Evolutionary conservation across 2,329 filamentous ascomycete genomes (phyloP), one percentile per base, ranked within the genome.

Genomic region (Botryosphaeria agaves): DNA sequence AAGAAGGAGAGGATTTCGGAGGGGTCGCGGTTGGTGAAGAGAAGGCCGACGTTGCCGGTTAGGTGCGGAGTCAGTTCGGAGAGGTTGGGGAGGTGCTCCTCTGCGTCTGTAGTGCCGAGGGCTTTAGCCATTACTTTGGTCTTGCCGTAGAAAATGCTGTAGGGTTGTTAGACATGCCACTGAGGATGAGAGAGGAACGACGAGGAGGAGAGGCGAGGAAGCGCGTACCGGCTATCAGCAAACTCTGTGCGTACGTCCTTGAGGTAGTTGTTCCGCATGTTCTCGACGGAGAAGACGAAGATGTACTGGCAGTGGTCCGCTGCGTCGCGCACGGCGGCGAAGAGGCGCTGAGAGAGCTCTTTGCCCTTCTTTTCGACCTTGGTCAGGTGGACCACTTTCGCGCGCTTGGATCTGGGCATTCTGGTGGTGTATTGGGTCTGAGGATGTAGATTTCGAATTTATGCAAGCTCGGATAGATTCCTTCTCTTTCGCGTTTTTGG

Each of bases 121-220:
- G 89, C 85, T 59, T 89, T 87, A 45, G 81, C 76, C 84, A 95
- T 95, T 55, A 98, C 85, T 62, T 95, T 95, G 36, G 87, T 95
- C 65, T 95, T 98, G 61, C 87, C 89, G 59, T 94, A 95, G 72
- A 95, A 95, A 53, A 98, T 64, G 45, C 85, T 89, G 45, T 28
- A 27, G 34, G 19, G 12, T 5, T 14, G 23, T n/a, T 14, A 8
- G 9, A 29, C n/a, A n/a, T n/a, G n/a, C n/a, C n/a, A n/a, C n/a
- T n/a, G n/a, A n/a, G n/a, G n/a, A n/a, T n/a, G n/a, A n/a, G 18
- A 28, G 12, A 9, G 16, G n/a, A 14, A 11, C 14, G 28, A 28
- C 20, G 25, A 30, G n/a, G 15, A 7, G 12, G 14, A 12, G 19
- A 14, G 14, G 3, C 17, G 24, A 29, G 23, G 26, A 12, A 18